phyloP scores from a whole-genome alignment of 2,329 filamentous ascomycete species.

The Dendrostoma leiphaemia region DNA sequence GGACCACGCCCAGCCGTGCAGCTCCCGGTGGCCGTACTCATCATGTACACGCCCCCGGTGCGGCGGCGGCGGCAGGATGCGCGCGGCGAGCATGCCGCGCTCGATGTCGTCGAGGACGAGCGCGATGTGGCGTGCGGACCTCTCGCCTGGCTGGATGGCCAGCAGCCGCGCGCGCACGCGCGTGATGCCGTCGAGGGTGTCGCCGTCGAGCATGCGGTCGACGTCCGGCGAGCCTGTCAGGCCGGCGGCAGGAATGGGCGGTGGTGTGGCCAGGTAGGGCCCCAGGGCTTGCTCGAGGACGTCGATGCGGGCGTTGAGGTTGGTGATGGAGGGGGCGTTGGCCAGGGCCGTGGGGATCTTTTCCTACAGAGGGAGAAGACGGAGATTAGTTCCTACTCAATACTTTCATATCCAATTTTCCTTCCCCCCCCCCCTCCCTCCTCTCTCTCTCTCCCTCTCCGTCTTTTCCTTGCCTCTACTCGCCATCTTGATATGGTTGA shows the following conservation, averaged over 20 bases:
- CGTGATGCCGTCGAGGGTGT: not conserved
- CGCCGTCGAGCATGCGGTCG: not conserved
- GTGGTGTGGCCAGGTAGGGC: constrained; percentile 1
- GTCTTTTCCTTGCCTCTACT: too few species aligned
- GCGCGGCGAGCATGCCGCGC: not conserved
- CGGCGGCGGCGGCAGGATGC: constrained; percentile 8
- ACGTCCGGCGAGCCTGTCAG: too few species aligned
- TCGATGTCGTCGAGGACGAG: constrained; percentile 4
- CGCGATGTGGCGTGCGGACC: not conserved
- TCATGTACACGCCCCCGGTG: too few species aligned
- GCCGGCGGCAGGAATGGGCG: too few species aligned
- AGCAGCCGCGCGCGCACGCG: constrained; percentile 1
- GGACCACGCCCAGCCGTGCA: constrained; percentile 7
- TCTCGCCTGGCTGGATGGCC: not conserved
- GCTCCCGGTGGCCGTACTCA: too few species aligned
- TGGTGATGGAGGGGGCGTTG: constrained; percentile 3
- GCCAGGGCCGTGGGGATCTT: constrained; percentile 4
- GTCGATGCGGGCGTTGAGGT: constrained; percentile 1
- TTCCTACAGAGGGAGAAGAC: too few species aligned
- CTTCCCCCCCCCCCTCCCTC: too few species aligned
- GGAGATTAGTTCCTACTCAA: too few species aligned
- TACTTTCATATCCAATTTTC: too few species aligned
- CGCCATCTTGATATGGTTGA: too few species aligned
- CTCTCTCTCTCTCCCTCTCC: too few species aligned
- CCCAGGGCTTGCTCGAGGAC: not conserved